These are phyloP conservation scores for Ascocoryne sarcoides DNA, from an alignment of 2,329 filamentous ascomycete genomes.

Conservation along the genomic window DNA sequence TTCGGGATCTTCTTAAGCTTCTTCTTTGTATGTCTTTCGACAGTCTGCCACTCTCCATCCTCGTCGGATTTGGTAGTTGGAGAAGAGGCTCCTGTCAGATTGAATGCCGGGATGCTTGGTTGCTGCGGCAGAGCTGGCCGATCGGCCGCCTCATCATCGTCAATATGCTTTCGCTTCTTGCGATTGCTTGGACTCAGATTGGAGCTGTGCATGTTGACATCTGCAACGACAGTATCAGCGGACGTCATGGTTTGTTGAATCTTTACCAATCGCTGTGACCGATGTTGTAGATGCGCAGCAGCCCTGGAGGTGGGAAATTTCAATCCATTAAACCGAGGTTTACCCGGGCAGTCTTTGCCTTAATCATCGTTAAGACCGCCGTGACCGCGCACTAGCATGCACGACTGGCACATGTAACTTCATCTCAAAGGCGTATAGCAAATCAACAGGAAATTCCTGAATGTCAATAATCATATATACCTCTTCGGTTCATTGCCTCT, in stretches of 20 bases:
- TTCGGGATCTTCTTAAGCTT: constrained; percentile 54
- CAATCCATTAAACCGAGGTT: no score
- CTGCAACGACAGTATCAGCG: no score
- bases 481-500: no score
- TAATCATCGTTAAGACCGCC: no score
- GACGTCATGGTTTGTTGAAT: neutral
- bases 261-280: neutral
- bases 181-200: neutral
- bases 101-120: constrained; percentile 28
- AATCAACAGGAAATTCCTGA: no score
- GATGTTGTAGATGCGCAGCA: no score
- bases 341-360: no score
- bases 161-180: constrained; percentile 27
- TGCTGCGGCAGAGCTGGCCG: constrained; percentile 19
- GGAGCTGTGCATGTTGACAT: constrained; percentile 2
- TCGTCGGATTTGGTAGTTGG: constrained; percentile 1
- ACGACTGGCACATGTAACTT: no score
- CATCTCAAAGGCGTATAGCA: no score
- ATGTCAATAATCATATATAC: no score
- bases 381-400: no score
- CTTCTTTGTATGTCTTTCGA: constrained; percentile 42
- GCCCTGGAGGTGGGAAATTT: no score
- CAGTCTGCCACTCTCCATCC: constrained; percentile 42
- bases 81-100: constrained; percentile 19
- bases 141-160: constrained; percentile 19